A percentile compares a stretch with the other conserved stretches of the same genome.
These are phyloP conservation scores for Fusarium sp. DNA, from an alignment of 2,329 filamentous ascomycete species.

Conservation along the genomic window DNA sequence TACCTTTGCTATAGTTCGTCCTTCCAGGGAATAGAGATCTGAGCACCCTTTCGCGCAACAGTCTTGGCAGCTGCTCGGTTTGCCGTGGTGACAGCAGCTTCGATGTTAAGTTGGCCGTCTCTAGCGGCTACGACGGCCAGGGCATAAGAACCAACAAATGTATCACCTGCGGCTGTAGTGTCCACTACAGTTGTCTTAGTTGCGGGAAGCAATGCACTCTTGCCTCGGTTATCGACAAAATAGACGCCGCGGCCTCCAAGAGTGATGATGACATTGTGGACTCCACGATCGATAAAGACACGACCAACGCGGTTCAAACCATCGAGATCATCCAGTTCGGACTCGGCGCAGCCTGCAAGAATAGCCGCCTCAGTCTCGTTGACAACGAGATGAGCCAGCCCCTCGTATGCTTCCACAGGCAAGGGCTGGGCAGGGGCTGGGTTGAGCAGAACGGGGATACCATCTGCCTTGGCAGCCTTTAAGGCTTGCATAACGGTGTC, in stretches of 20 bases:
- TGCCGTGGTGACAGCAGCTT: conserved; percentile 70
- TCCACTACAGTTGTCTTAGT: conserved; percentile 85
- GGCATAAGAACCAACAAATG: conserved; percentile 91
- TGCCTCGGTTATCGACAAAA: conserved; percentile 65
- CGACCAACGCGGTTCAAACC: conserved; percentile 65
- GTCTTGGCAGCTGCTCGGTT: conserved; percentile 60
- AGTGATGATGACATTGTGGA: conserved; percentile 85
- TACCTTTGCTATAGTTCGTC: conserved; percentile 57
- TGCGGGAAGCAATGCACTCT: conserved; percentile 70
- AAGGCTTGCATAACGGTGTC: conserved; percentile 75
- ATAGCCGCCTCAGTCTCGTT: conserved; percentile 92
- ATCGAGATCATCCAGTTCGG: conserved; percentile 62
- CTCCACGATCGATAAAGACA: conserved; percentile 78
- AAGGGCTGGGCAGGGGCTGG: conserved; percentile 83
- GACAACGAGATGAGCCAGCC: conserved; percentile 84
- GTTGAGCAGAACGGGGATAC: conserved; percentile 82
- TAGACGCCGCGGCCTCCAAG: conserved; percentile 86
- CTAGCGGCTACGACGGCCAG: conserved; percentile 74
- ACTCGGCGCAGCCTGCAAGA: conserved; percentile 70
- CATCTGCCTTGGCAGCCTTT: conserved; percentile 60
- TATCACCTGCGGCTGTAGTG: conserved; percentile 94
- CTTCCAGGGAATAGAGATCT: conserved; percentile 62
- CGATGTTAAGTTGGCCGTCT: conserved; percentile 64
- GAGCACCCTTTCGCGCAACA: conserved; percentile 60
- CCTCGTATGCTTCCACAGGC: conserved; percentile 75